phyloP scores from a whole-genome alignment of 2,329 filamentous ascomycete genomes.

The Paecilomyces niveus region DNA sequence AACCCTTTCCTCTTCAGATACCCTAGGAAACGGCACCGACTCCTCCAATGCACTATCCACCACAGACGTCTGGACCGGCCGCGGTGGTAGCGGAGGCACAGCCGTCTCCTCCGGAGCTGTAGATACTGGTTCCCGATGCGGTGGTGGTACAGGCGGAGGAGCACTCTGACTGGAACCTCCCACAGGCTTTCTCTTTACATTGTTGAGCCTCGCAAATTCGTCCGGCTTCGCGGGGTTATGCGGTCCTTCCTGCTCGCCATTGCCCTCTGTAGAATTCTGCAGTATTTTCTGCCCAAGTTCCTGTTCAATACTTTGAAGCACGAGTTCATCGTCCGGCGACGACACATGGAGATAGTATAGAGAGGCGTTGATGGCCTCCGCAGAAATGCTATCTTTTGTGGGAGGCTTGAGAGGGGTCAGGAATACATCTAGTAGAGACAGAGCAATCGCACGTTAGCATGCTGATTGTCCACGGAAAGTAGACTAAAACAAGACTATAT shows the following conservation, averaged over 20 bases:
- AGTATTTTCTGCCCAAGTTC: constrained; percentile 3
- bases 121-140: constrained; percentile 12
- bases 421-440: constrained; percentile 66
- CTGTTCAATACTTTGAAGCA: constrained; percentile 25
- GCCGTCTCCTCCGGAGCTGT: neutral
- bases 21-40: neutral
- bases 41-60: neutral
- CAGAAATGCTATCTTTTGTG: constrained; percentile 73
- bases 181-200: constrained; percentile 34
- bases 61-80: neutral
- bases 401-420: constrained; percentile 86
- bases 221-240: constrained; percentile 11
- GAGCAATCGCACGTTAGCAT: neutral
- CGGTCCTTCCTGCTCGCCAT: neutral
- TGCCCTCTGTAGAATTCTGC: neutral
- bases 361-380: constrained; percentile 76
- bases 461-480: neutral
- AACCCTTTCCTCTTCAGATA: neutral
- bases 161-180: constrained; percentile 9
- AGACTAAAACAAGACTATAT: constrained; percentile 1
- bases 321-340: constrained; percentile 48
- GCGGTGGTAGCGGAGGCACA: neutral
- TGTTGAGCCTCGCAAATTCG: constrained; percentile 28
- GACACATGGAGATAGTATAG: constrained; percentile 88
- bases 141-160: constrained; percentile 9